Evolutionary conservation across 2,329 filamentous ascomycete genomes (phyloP).

Genomic region (Dryadomyces quercivorus): DNA sequence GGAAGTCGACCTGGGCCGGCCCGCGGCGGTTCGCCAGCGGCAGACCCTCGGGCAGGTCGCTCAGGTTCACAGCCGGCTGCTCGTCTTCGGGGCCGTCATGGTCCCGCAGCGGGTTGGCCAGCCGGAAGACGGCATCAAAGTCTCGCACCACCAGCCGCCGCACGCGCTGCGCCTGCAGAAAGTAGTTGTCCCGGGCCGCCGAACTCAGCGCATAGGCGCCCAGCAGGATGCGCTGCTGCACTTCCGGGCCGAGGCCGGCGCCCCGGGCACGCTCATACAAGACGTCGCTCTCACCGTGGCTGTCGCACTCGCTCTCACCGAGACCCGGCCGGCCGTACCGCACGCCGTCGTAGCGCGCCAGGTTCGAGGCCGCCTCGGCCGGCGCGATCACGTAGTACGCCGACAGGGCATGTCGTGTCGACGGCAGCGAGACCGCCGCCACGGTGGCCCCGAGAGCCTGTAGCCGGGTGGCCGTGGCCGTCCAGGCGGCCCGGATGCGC

Average conservation of each 20-base stretch:
- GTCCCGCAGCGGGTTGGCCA: slow-evolving; percentile 51
- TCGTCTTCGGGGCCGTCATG: background rate
- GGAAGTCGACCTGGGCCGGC: slow-evolving; percentile 62
- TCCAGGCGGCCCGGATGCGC: slow-evolving; percentile 59
- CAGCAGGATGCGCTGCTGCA: slow-evolving; percentile 74
- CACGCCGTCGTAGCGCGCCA: slow-evolving; percentile 95
- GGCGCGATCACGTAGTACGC: slow-evolving; percentile 94
- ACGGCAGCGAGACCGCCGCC: slow-evolving; percentile 66
- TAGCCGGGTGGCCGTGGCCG: slow-evolving; percentile 45
- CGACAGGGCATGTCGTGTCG: slow-evolving; percentile 73
- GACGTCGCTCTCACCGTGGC: slow-evolving; percentile 32
- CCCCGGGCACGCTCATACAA: slow-evolving; percentile 69
- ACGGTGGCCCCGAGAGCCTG: slow-evolving; percentile 55
- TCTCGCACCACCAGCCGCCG: slow-evolving; percentile 74
- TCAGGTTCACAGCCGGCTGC: slow-evolving; percentile 34
- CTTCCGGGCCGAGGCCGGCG: slow-evolving; percentile 68
- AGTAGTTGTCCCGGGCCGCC: slow-evolving; percentile 89
- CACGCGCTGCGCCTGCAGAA: slow-evolving; percentile 83
- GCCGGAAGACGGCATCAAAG: slow-evolving; percentile 67
- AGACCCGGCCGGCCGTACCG: slow-evolving; percentile 54
- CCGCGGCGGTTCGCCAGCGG: slow-evolving; percentile 43
- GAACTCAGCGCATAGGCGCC: slow-evolving; percentile 86
- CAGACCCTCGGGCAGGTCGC: slow-evolving; percentile 43
- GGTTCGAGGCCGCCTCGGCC: slow-evolving; percentile 88
- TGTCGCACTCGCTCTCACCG: no score